phyloP scores from a whole-genome alignment of 805 yeast genomes.

The Sugiyamaella marilandica region DNA sequence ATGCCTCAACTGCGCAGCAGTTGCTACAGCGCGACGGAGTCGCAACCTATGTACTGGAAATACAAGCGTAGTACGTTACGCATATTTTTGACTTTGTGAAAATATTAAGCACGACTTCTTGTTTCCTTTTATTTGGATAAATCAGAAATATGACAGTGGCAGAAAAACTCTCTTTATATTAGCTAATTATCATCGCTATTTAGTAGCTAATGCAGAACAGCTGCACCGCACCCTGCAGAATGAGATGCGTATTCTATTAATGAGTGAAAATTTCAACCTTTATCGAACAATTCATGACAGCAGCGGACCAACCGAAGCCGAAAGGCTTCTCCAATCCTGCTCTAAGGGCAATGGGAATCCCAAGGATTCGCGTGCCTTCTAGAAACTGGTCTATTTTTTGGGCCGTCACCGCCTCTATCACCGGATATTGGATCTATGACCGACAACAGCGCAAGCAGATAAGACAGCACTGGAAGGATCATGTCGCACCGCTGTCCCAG shows the following conservation, averaged over 20 bases:
- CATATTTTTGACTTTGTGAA: no score
- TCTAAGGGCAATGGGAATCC: slow-evolving; percentile 65
- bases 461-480: slow-evolving; percentile 58
- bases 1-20: no score
- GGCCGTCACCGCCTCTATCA: slow-evolving; percentile 56
- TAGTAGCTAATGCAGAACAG: no score
- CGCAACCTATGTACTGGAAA: no score
- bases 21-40: no score
- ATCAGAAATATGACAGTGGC: no score
- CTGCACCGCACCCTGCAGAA: no score
- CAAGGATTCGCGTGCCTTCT: slow-evolving; percentile 71
- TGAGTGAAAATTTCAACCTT: slow-evolving; percentile 1
- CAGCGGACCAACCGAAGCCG: slow-evolving; percentile 5
- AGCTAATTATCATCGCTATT: no score
- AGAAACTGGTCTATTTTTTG: slow-evolving; percentile 93
- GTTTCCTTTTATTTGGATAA: no score
- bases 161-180: no score
- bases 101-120: no score
- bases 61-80: no score
- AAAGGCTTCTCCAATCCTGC: slow-evolving; percentile 25
- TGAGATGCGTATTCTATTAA: not conserved
- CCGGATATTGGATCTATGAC: slow-evolving; percentile 81
- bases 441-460: slow-evolving; percentile 63
- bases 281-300: not conserved
- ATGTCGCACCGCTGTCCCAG: slow-evolving; percentile 52